Conservation (phyloP, 495 filamentous ascomycete genomes). For the Podospora pseudocomata region DNA sequence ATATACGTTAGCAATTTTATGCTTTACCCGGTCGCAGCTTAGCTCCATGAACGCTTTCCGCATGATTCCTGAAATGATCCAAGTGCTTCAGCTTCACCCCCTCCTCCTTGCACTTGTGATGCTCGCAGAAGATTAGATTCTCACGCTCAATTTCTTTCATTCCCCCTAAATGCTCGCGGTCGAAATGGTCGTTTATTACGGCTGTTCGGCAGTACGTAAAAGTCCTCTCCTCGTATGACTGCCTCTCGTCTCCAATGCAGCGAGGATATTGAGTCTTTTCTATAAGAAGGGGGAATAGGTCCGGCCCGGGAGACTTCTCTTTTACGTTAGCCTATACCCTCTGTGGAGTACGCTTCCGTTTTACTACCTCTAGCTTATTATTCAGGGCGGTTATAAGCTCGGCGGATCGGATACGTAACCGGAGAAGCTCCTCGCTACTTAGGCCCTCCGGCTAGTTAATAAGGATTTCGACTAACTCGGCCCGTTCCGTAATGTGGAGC, state of each 20-base stretch:
- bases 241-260: slow-evolving; percentile 11
- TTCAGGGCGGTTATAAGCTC: slow-evolving; percentile 15
- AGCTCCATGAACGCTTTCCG: too few relatives aligned
- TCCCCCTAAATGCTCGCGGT: slow-evolving; percentile 8
- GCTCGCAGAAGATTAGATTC: neutral
- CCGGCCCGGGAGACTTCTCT: slow-evolving; percentile 10
- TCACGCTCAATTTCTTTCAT: slow-evolving; percentile 5
- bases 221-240: slow-evolving; percentile 9
- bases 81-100: slow-evolving; percentile 14
- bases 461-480: too few relatives aligned
- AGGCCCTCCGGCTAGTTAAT: too few relatives aligned
- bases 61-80: neutral
- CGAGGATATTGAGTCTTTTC: slow-evolving; percentile 11
- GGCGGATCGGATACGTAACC: slow-evolving; percentile 19
- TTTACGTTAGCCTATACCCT: slow-evolving; percentile 10
- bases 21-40: too few relatives aligned
- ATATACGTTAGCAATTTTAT: too few relatives aligned
- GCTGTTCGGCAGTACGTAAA: slow-evolving; percentile 15
- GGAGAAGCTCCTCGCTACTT: slow-evolving; percentile 5
- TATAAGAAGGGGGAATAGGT: slow-evolving; percentile 13
- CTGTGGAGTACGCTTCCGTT: slow-evolving; percentile 8
- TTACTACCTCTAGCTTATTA: slow-evolving; percentile 11
- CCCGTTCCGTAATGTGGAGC: too few relatives aligned
- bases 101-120: slow-evolving; percentile 15
- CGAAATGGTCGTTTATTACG: slow-evolving; percentile 15